Base-by-base conservation (phyloP, 495 filamentous ascomycete species). In the Podospora pseudocomata region DNA sequence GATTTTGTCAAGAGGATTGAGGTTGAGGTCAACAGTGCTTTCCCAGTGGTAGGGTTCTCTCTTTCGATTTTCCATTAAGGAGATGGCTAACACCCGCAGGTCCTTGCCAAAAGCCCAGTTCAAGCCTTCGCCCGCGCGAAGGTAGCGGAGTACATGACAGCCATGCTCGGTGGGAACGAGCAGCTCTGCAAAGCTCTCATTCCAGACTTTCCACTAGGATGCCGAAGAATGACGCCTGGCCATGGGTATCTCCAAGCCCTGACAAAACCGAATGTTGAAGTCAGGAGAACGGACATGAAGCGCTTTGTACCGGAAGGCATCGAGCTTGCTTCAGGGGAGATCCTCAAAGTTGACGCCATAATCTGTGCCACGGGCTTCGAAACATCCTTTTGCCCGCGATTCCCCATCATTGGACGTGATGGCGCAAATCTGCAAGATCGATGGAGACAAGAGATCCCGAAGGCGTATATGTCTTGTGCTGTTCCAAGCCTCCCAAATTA, bases 291-390 rank as follows among this genome's bases (percentile, higher is more conserved):
- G 0, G 79, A 69, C 1, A 91, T 92, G 72, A 75, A 80, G 49
- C 73, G 76, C 15, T 84, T 92, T 66, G 86, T 86, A 0, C 76
- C 79, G n/a, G 86, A 83, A 13, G 86, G 87, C 3, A 84, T 90
- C 63, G 79, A 86, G 68, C 84, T 86, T 11, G 79, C 79, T 13
- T 85, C 87, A 11, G 87, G 87, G 39, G 75, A 82, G 13, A 75
- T 86, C 53, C 73, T 88, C 49, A 76, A 85, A 63, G 82, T 87
- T 3, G 88, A 91, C 68, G 82, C 82, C 7, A 82, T 89, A n/a
- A 83, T 93, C 70, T 92, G 90, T 73, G 86, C 90, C 3, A 93
- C 90, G 0, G 90, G 90, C 5, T 90, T 89, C 58, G 86, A 91
- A 65, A 79, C 75, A 5, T 86, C 88, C 20, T 85, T 89, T 68